Evolutionary conservation across 1,284 basidiomycete species (phyloP).

Genomic region (Tilletia setariae): DNA sequence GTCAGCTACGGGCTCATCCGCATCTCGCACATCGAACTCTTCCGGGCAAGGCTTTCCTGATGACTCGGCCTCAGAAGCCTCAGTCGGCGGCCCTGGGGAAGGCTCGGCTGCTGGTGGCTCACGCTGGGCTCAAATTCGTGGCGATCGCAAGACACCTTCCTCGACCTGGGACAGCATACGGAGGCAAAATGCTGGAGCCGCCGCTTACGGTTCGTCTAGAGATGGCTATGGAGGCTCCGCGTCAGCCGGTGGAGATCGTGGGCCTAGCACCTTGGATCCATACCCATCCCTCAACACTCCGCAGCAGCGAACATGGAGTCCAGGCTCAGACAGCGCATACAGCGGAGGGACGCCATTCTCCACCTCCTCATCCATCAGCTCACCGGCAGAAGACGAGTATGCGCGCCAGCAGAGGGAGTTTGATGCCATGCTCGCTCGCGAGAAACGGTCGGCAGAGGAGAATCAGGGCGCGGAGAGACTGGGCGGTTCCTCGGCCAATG

Average conservation of each 20-base stretch:
- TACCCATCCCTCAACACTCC: not conserved
- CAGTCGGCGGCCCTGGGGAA: too few relatives aligned
- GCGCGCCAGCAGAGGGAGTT: constrained; percentile 1
- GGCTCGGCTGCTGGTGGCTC: not conserved
- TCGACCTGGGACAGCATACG: constrained; percentile 9
- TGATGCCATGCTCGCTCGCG: constrained; percentile 1
- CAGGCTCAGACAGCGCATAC: not conserved
- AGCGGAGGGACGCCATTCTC: not conserved
- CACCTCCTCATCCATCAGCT: not conserved
- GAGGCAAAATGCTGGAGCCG: not conserved
- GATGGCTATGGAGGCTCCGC: not conserved
- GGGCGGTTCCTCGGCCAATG: not conserved
- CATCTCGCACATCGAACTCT: too few relatives aligned
- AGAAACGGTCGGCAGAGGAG: constrained; percentile 2
- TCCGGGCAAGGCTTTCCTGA: too few relatives aligned
- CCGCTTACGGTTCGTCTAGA: not conserved
- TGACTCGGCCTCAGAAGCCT: too few relatives aligned
- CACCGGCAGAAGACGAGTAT: not conserved
- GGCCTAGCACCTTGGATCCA: not conserved
- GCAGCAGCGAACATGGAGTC: not conserved
- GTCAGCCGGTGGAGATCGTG: not conserved
- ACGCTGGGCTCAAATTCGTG: constrained; percentile 10
- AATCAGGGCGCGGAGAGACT: constrained; percentile 3
- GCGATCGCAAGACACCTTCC: not conserved
- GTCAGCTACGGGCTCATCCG: too few relatives aligned